A percentile compares a stretch with the other conserved stretches of the same genome.
These are phyloP conservation scores for Cantharellus anzutake DNA, from an alignment of 768 basidiomycete species.

Conservation along the genomic window DNA sequence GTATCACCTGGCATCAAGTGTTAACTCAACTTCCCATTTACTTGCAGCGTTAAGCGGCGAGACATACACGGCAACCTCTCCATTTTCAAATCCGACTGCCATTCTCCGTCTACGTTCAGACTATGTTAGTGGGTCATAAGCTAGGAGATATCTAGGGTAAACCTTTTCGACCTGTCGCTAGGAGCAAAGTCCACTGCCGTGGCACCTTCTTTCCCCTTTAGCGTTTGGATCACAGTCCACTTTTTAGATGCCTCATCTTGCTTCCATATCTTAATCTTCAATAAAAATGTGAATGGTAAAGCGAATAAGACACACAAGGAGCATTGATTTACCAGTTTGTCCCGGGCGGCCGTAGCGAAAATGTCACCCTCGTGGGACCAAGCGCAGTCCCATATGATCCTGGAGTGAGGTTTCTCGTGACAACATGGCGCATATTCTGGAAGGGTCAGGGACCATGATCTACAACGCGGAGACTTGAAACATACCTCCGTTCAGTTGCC, in stretches of 20 bases:
- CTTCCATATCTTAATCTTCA: constrained; percentile 73
- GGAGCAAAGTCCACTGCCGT: constrained; percentile 61
- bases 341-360: constrained; percentile 88
- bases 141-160: constrained; percentile 5
- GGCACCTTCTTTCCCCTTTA: constrained; percentile 58
- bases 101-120: constrained; percentile 28
- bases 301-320: constrained; percentile 1
- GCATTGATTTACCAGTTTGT: constrained; percentile 54
- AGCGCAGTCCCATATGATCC: constrained; percentile 92
- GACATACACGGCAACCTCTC: constrained; percentile 47
- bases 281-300: not conserved
- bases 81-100: constrained; percentile 74
- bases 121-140: not conserved
- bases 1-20: constrained; percentile 21
- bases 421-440: constrained; percentile 41
- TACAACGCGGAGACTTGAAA: not conserved
- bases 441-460: not conserved
- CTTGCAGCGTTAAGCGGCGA: constrained; percentile 16
- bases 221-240: constrained; percentile 39
- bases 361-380: constrained; percentile 61
- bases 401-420: constrained; percentile 65
- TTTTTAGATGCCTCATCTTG: constrained; percentile 15
- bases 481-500: not conserved
- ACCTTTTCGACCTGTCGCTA: constrained; percentile 24
- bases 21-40: constrained; percentile 29